Percentiles rank a stretch among this genome's conserved stretches.
Conservation (phyloP, 1,284 basidiomycete genomes). For the Leucoagaricus sp. region DNA sequence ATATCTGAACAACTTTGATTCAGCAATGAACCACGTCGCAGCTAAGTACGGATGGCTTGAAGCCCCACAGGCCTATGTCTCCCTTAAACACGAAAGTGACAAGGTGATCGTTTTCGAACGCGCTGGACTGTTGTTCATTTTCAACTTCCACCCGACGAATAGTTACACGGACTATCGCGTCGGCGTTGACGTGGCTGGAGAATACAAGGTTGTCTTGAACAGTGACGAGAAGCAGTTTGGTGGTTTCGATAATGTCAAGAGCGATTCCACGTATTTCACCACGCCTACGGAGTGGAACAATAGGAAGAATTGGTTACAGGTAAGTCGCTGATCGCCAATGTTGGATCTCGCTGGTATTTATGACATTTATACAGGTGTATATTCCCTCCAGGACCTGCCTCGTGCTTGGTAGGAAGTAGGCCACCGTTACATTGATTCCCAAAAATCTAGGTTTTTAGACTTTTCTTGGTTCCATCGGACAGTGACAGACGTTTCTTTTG, state of each 20-base stretch:
- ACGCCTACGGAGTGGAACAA: constrained; percentile 91
- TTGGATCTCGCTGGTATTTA: background rate
- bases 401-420: constrained; percentile 56
- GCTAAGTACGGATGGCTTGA: constrained; percentile 83
- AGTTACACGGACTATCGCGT: constrained; percentile 94
- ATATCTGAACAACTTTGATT: constrained; percentile 93
- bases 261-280: constrained; percentile 74
- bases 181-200: constrained; percentile 85
- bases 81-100: constrained; percentile 90
- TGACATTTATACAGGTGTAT: constrained; percentile 59
- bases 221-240: constrained; percentile 89
- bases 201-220: constrained; percentile 81
- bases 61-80: constrained; percentile 87
- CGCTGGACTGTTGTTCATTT: constrained; percentile 90
- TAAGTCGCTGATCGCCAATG: constrained; percentile 31
- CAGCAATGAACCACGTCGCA: constrained; percentile 90
- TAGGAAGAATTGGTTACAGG: constrained; percentile 88
- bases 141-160: constrained; percentile 92
- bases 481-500: constrained; percentile 3
- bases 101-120: constrained; percentile 95
- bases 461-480: background rate
- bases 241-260: constrained; percentile 82
- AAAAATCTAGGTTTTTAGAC: background rate
- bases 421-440: background rate
- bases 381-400: constrained; percentile 75